A percentile compares a stretch with the other conserved stretches of the same genome.
Conservation (phyloP, 331 rosid species). For the Erythrophleum ivorense region DNA sequence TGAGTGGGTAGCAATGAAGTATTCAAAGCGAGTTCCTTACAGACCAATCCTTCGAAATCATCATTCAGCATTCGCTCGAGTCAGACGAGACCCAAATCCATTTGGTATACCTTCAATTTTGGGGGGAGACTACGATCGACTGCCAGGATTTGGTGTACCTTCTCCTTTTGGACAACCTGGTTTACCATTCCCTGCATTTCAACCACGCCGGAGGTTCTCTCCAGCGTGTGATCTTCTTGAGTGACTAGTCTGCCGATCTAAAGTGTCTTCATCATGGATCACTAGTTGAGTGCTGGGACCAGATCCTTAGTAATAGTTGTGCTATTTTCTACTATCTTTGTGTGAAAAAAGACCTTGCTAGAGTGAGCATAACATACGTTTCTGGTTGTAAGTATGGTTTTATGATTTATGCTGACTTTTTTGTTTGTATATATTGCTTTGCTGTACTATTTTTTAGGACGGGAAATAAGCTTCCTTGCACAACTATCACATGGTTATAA, state of each 20-base stretch:
- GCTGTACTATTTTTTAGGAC: neutral
- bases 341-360: neutral
- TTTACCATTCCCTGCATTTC: neutral
- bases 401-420: neutral
- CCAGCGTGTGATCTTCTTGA: constrained; percentile 37
- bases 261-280: constrained; percentile 2
- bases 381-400: constrained; percentile 30
- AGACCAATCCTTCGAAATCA: neutral
- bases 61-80: neutral
- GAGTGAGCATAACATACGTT: neutral
- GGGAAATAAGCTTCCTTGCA: neutral
- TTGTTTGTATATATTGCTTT: neutral
- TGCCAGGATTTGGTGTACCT: constrained; percentile 39
- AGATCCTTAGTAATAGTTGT: constrained; percentile 23
- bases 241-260: constrained; percentile 19
- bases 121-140: constrained; percentile 57
- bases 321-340: neutral
- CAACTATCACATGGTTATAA: neutral
- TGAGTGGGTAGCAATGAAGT: constrained; percentile 36
- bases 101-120: constrained; percentile 34
- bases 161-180: constrained; percentile 33
- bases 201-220: constrained; percentile 36
- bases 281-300: constrained; percentile 13
- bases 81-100: constrained; percentile 38
- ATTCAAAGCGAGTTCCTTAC: neutral